phyloP scores from a whole-genome alignment of 352 stramenopile genomes.

The Saprolegnia diclina region DNA sequence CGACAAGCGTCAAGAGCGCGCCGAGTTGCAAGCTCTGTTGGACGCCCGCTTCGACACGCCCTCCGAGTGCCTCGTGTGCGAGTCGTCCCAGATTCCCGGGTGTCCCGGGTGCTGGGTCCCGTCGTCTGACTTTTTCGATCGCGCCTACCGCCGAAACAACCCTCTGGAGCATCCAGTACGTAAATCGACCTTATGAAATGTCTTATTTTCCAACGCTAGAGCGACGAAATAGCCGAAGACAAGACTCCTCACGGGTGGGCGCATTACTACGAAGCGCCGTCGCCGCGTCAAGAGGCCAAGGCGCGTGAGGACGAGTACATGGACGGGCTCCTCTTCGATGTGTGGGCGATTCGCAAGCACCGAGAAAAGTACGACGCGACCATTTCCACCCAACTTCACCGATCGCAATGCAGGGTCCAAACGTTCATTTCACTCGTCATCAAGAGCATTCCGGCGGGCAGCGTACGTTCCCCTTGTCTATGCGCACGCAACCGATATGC shows the following conservation, averaged over 20 bases:
- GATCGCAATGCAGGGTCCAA: constrained; percentile 28
- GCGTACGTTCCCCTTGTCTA: constrained; percentile 34
- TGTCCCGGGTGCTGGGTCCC: constrained; percentile 70
- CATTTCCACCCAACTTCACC: background rate
- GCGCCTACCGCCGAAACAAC: constrained; percentile 35
- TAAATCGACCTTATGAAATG: constrained; percentile 29
- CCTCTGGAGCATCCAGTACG: constrained; percentile 45
- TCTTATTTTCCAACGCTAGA: background rate
- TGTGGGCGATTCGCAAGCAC: constrained; percentile 49
- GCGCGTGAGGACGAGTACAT: constrained; percentile 42
- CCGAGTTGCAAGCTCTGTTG: constrained; percentile 37
- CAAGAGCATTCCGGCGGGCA: constrained; percentile 69
- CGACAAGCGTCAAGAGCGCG: constrained; percentile 28
- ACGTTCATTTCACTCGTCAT: constrained; percentile 58
- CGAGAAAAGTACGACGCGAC: constrained; percentile 42
- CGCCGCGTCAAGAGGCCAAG: constrained; percentile 13
- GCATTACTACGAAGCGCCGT: background rate
- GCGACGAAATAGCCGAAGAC: background rate
- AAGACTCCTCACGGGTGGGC: background rate
- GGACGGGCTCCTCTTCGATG: constrained; percentile 39
- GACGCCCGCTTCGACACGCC: constrained; percentile 30
- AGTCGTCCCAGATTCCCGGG: constrained; percentile 33
- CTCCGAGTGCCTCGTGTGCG: constrained; percentile 37
- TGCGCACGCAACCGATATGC: background rate
- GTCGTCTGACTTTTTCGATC: constrained; percentile 35